These are phyloP conservation scores for Silene noctiflora DNA, from an alignment of 179 eudicot genomes.

Conservation along the genomic window DNA sequence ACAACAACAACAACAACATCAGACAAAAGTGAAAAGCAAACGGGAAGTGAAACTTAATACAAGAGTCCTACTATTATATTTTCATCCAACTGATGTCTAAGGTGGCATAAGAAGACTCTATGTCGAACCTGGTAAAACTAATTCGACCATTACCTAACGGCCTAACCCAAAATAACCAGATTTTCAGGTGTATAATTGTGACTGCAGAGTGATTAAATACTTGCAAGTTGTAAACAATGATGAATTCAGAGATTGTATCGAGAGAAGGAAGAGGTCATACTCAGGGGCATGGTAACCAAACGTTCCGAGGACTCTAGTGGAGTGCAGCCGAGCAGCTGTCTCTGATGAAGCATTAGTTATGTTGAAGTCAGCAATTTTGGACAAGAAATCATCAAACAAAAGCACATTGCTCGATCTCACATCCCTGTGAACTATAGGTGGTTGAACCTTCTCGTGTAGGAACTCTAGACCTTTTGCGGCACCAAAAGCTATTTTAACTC, in stretches of 20 bases:
- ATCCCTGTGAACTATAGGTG: conserved; percentile 77
- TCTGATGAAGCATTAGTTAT: conserved; percentile 72
- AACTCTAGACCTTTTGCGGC: conserved; percentile 84
- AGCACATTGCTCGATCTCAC: conserved; percentile 78
- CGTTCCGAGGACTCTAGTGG: conserved; percentile 83
- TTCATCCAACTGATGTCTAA: too few species aligned
- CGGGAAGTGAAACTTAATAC: too few species aligned
- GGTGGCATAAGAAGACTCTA: too few species aligned
- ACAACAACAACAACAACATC: neutral
- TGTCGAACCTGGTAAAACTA: too few species aligned
- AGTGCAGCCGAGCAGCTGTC: conserved; percentile 84
- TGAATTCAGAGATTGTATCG: neutral
- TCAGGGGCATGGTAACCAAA: conserved; percentile 96
- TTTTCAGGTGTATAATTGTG: too few species aligned
- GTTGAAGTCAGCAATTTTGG: conserved; percentile 81
- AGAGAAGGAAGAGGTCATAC: conserved; percentile 29
- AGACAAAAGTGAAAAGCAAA: neutral
- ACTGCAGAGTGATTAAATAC: too few species aligned
- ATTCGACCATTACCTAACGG: too few species aligned
- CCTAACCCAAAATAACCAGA: too few species aligned
- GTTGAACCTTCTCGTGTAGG: conserved; percentile 79
- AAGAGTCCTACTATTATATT: too few species aligned
- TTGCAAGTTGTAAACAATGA: neutral
- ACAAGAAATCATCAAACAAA: conserved; percentile 57
- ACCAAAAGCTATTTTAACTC: conserved; percentile 76